These are phyloP conservation scores for Citrullus mucosospermus DNA, from an alignment of 306 rosid genomes.

Conservation along the genomic window DNA sequence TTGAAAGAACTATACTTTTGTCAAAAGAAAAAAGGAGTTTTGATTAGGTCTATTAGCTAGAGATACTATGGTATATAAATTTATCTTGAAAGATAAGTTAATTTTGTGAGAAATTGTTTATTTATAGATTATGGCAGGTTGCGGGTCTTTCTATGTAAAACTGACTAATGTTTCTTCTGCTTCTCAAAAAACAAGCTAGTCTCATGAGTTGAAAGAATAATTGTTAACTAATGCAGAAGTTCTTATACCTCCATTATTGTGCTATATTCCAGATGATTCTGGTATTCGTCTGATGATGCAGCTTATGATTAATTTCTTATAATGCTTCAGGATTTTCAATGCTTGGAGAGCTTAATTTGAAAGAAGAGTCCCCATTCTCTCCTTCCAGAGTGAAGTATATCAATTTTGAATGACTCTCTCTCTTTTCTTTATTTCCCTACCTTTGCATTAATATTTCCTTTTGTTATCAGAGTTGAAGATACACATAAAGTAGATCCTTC, in stretches of 20 bases:
- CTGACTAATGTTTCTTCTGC: neutral
- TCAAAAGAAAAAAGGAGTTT: neutral
- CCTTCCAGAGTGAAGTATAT: constrained; percentile 76
- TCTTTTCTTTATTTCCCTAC: constrained; percentile 8
- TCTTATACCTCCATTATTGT: neutral
- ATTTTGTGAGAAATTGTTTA: neutral
- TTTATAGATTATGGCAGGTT: neutral
- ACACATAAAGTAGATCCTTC: constrained; percentile 55
- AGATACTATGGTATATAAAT: neutral
- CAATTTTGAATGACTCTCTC: constrained; percentile 5
- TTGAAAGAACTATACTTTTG: neutral
- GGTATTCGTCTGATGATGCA: neutral
- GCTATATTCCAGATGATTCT: neutral
- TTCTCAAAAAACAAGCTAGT: neutral
- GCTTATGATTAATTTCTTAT: constrained; percentile 9
- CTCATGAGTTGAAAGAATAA: neutral
- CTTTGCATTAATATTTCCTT: constrained; percentile 14
- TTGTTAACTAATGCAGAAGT: neutral
- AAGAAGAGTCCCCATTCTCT: constrained; percentile 76
- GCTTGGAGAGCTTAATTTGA: constrained; percentile 56
- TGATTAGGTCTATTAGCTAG: neutral
- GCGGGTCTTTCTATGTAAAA: neutral
- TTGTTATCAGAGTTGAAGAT: constrained; percentile 63
- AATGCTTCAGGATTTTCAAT: constrained; percentile 36
- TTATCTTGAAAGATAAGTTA: neutral